Evolutionary conservation across 257 asterid species (phyloP), one percentile per base, ranked within the genome.

Genomic region (Linaria vulgaris): DNA sequence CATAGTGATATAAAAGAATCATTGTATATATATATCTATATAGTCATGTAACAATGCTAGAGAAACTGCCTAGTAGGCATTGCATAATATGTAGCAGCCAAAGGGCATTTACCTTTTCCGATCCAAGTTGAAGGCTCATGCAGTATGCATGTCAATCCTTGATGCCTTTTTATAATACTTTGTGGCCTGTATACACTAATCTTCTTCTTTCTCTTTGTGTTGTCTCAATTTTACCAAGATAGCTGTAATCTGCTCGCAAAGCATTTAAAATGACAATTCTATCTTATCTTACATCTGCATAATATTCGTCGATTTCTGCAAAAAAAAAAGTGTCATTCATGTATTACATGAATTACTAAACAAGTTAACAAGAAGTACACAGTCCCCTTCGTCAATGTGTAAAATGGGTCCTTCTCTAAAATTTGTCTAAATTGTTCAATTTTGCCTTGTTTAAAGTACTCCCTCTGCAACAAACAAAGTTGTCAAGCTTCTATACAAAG

Each of bases 41-140:
- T 13, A 62, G 52, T 25, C 27, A 50, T 68, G n/a, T 45, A 24
- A 44, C 19, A 19, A 52, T 59, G 31, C 45, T 23, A 48, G 12
- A 70, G 61, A n/a, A 41, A 54, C 15, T 1, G 15, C 43, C 67
- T 44, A 66, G 39, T 60, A n/a, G 58, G 31, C 39, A 63, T 54
- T 38, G 31, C 22, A 61, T 45, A 45, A 47, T 47, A 19, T 23
- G 58, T 31, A 66, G 54, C 65, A 61, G 69, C 22, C 48, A 45
- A 51, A 39, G 57, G 27, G 21, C 43, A 31, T 25, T 63, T 78
- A 91, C 98, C 99, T 90, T 92, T 92, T 69, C 99, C 99, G 72
- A 92, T 85, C 99, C 99, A 92, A 24, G 99, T 92, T 67, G 97
- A 89, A 63, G 99, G 95, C 76, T 92, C 99, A n/a, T n/a, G n/a